Base-by-base conservation (phyloP, 495 filamentous ascomycete genomes). In the Talaromyces thailandensis region DNA sequence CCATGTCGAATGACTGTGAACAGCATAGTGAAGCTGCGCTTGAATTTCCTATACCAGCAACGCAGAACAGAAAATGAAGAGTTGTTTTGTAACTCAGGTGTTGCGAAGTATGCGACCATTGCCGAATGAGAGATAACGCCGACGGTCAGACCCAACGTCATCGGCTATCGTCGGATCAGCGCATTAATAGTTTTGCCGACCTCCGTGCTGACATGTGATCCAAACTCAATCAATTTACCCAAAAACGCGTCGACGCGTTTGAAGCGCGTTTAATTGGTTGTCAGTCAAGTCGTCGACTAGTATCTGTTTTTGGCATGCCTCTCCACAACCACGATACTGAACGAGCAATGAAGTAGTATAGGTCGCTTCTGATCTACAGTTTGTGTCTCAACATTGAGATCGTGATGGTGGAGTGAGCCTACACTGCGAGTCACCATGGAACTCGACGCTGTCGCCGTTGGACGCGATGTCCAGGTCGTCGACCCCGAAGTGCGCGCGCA, bases 401-500 rank as follows among this genome's bases (percentile, higher is more conserved):
- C 25, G 51, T 29, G 25, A 57, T 63, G 55, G 55, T 50, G 12
- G 23, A 45, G 12, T 63, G 55, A 62, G 32, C 31, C 1, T 3
- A 37, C 28, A 12, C 11, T 25, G 21, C 51, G 29, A 35, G 58
- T 32, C 68, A 71, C 64, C 56, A 77, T 80, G 76, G 76, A 79
- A 56, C 69, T 78, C 62, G 76, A 78, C 61, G 64, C 63, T 43
- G 71, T 69, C 53, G 62, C 72, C 58, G 60, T 74, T 61, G 74
- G 72, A 50, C 73, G 75, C 53, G 71, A 71, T 56, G 75, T 77
- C 63, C 71, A 79, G 63, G 76, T 85, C 52, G 83, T 94, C 32
- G 92, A 96, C 70, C 90, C 91, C 63, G 89, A 96, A 72, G 91
- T 96, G 66, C 87, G 91, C 66, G 90, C 90, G 28, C 87, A 96